Evolutionary conservation across 441 rosid genomes (phyloP).

Genomic region (Jatropha multifida): DNA sequence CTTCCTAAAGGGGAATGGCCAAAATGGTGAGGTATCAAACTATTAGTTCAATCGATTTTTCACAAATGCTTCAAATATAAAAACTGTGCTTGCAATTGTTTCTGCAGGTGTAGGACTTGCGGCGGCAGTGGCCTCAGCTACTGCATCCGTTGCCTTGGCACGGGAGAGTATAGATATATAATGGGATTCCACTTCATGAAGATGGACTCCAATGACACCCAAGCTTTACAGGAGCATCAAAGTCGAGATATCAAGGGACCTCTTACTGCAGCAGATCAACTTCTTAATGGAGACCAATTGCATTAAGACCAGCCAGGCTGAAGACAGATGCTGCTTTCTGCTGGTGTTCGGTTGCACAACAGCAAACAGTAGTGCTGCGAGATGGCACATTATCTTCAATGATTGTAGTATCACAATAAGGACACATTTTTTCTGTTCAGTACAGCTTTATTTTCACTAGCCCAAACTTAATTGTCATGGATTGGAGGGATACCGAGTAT

Average conservation of each 20-base stretch:
- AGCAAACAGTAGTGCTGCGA: too few species aligned
- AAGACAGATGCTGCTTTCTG: not conserved
- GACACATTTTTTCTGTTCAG: too few species aligned
- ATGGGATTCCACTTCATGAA: slow-evolving; percentile 75
- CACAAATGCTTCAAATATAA: too few species aligned
- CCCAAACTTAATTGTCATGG: not conserved
- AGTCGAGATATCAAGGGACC: not conserved
- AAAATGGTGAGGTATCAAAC: slow-evolving; percentile 55
- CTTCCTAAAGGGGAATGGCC: slow-evolving; percentile 91
- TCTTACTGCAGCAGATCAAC: not conserved
- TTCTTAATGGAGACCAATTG: not conserved
- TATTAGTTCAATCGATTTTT: not conserved
- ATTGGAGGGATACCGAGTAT: too few species aligned
- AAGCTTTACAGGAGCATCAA: not conserved
- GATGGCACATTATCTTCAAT: too few species aligned
- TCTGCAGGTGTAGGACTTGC: slow-evolving; percentile 66
- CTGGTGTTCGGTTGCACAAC: too few species aligned
- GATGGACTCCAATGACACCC: slow-evolving; percentile 20
- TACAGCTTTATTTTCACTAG: not conserved
- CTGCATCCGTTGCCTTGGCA: slow-evolving; percentile 75
- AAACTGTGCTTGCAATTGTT: not conserved
- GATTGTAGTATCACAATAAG: too few species aligned
- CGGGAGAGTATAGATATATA: slow-evolving; percentile 62
- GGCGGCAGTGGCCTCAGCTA: slow-evolving; percentile 75
- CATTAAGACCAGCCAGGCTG: not conserved